Percentiles rank a stretch among this genome's conserved stretches.
phyloP scores from a whole-genome alignment of 73 alveolate genomes.

The Paramecium sexaurelia region DNA sequence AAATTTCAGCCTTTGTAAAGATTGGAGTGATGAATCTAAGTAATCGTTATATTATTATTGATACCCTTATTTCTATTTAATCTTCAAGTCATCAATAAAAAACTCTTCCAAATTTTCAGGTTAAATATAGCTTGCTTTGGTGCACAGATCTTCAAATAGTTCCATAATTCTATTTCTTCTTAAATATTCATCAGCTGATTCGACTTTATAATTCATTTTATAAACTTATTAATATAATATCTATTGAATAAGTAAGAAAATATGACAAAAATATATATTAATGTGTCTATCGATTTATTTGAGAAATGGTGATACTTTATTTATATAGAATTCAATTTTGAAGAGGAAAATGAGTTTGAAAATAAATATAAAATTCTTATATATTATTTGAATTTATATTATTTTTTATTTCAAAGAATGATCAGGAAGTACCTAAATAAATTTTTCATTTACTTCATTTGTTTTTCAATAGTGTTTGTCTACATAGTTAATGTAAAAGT shows the following conservation, averaged over 20 bases:
- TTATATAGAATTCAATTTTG: no score
- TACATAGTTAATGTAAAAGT: slow-evolving; percentile 42
- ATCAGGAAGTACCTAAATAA: slow-evolving; percentile 45
- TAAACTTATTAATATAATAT: background rate
- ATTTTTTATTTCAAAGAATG: background rate
- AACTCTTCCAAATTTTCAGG: slow-evolving; percentile 73
- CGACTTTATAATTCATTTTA: slow-evolving; percentile 43
- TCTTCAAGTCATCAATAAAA: slow-evolving; percentile 59
- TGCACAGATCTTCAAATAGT: slow-evolving; percentile 74
- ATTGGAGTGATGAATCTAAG: slow-evolving; percentile 67
- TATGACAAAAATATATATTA: background rate
- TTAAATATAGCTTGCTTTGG: slow-evolving; percentile 62
- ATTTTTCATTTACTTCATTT: slow-evolving; percentile 40
- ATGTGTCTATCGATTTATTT: no score
- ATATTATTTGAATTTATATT: background rate
- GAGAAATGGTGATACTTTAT: no score
- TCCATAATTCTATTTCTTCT: slow-evolving; percentile 72
- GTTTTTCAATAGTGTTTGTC: slow-evolving; percentile 17
- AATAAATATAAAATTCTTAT: background rate
- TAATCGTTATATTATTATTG: background rate
- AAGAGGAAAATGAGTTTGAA: no score
- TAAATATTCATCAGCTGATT: slow-evolving; percentile 73
- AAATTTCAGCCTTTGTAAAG: slow-evolving; percentile 71
- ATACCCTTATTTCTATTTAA: slow-evolving; percentile 65
- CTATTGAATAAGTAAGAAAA: background rate